Conservation (phyloP, 2,329 filamentous ascomycete species). For the Aspergillus intermedius region DNA sequence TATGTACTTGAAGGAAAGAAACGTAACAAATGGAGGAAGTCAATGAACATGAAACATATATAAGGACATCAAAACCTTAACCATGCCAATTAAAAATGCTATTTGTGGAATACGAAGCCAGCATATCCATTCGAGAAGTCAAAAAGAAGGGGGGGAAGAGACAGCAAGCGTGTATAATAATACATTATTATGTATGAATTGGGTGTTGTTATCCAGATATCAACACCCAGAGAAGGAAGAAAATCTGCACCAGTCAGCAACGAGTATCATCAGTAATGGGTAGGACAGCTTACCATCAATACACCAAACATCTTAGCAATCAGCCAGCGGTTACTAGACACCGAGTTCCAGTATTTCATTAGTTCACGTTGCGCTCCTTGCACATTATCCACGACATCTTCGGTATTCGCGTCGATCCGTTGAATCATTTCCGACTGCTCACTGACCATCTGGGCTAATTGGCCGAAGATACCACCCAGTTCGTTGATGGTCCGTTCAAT, state of each 20-base stretch:
- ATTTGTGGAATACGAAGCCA: slow-evolving; percentile 2
- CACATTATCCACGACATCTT: slow-evolving; percentile 98
- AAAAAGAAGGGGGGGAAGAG: slow-evolving; percentile 6
- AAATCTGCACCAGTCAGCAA: slow-evolving; percentile 58
- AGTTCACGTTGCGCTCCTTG: slow-evolving; percentile 89
- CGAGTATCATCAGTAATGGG: slow-evolving; percentile 1
- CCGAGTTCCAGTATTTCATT: slow-evolving; percentile 92
- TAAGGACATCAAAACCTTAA: slow-evolving; percentile 18
- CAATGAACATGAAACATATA: slow-evolving; percentile 7
- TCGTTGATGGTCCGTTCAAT: slow-evolving; percentile 95
- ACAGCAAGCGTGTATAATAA: slow-evolving; percentile 19
- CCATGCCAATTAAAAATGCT: slow-evolving; percentile 12
- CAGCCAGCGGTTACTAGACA: slow-evolving; percentile 92
- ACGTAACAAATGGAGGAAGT: slow-evolving; percentile 1
- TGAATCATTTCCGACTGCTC: slow-evolving; percentile 98
- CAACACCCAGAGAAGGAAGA: slow-evolving; percentile 70
- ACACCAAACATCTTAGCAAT: slow-evolving; percentile 77
- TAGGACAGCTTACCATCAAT: slow-evolving; percentile 58
- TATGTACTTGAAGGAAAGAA: not conserved
- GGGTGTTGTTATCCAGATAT: slow-evolving; percentile 40
- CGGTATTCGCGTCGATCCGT: slow-evolving; percentile 92
- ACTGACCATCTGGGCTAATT: slow-evolving; percentile 91
- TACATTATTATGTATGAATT: slow-evolving; percentile 21
- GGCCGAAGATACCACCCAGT: slow-evolving; percentile 85
- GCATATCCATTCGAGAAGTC: not conserved